Percentiles rank a stretch among this genome's conserved stretches.
These are phyloP conservation scores for Ceratocystis eucalypticola DNA, from an alignment of 2,329 filamentous ascomycete genomes.

Conservation along the genomic window DNA sequence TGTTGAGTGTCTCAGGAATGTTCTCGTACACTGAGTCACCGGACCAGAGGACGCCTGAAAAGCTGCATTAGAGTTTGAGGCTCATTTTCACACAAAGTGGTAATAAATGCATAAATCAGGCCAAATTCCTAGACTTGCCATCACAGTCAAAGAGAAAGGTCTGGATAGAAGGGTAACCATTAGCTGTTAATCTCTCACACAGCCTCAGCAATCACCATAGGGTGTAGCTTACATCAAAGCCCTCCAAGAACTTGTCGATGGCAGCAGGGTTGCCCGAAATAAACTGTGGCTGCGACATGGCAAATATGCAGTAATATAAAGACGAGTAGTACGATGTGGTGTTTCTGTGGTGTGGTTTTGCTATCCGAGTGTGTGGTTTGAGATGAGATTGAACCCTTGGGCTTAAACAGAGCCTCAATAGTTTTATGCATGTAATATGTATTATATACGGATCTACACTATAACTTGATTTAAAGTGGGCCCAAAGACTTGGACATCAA, in stretches of 20 bases:
- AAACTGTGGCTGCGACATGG: conserved; percentile 39
- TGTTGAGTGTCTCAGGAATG: conserved; percentile 69
- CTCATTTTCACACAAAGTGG: background rate
- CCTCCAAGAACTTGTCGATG: conserved; percentile 71
- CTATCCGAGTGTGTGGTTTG: background rate
- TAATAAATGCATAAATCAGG: background rate
- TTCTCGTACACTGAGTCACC: conserved; percentile 81
- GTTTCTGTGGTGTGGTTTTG: background rate
- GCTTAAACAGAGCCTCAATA: background rate
- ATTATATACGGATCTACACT: background rate
- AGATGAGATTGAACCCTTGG: background rate
- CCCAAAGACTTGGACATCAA: no score
- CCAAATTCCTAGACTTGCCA: conserved; percentile 43
- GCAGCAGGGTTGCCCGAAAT: conserved; percentile 66
- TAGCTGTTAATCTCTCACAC: background rate
- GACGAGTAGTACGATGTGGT: background rate
- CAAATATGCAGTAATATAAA: background rate
- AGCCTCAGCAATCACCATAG: background rate
- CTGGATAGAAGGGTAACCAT: conserved; percentile 31
- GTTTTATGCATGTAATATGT: background rate
- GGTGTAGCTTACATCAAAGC: conserved; percentile 67
- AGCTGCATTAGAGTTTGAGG: background rate
- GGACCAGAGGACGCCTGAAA: conserved; percentile 82
- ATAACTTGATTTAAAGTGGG: conserved; percentile 3
- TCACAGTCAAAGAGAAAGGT: conserved; percentile 95